Evolutionary conservation across 1,284 basidiomycete genomes (phyloP).

Genomic region (Pascua sp.): DNA sequence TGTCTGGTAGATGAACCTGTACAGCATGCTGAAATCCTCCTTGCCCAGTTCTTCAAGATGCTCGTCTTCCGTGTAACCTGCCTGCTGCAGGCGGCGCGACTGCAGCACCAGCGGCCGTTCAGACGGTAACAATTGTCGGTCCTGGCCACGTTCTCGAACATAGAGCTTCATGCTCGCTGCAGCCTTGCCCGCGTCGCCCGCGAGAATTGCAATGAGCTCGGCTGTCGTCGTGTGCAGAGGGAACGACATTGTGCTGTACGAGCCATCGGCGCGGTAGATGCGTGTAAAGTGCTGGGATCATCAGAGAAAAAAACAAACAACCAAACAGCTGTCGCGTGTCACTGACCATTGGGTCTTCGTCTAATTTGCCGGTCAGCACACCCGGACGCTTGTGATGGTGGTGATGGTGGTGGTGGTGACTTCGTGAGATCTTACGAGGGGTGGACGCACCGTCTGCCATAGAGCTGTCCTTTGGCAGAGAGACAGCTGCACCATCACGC

Average conservation of each 20-base stretch:
- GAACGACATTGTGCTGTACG: constrained; percentile 68
- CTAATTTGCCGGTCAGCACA: too few relatives aligned
- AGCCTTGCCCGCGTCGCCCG: constrained; percentile 56
- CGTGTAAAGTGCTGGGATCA: constrained; percentile 55
- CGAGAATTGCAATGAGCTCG: constrained; percentile 62
- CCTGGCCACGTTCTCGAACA: constrained; percentile 77
- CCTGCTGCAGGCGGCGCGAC: constrained; percentile 77
- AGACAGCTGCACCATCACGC: too few relatives aligned
- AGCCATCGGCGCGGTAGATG: constrained; percentile 72
- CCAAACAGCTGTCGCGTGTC: too few relatives aligned
- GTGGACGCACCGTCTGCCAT: too few relatives aligned
- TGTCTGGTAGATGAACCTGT: constrained; percentile 71
- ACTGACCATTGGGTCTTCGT: too few relatives aligned
- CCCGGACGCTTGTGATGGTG: too few relatives aligned
- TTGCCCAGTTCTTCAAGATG: constrained; percentile 73
- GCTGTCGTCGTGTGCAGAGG: constrained; percentile 65
- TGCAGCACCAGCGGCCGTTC: constrained; percentile 86
- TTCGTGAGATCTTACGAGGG: too few relatives aligned
- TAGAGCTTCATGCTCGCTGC: constrained; percentile 65
- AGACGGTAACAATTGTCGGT: constrained; percentile 71
- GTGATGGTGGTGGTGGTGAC: too few relatives aligned
- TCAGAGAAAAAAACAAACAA: too few relatives aligned
- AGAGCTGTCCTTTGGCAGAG: too few relatives aligned
- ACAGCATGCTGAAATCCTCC: constrained; percentile 78
- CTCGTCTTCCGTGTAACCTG: constrained; percentile 83